Conservation (phyloP, 208 protist species). For the Leishmania braziliensis region DNA sequence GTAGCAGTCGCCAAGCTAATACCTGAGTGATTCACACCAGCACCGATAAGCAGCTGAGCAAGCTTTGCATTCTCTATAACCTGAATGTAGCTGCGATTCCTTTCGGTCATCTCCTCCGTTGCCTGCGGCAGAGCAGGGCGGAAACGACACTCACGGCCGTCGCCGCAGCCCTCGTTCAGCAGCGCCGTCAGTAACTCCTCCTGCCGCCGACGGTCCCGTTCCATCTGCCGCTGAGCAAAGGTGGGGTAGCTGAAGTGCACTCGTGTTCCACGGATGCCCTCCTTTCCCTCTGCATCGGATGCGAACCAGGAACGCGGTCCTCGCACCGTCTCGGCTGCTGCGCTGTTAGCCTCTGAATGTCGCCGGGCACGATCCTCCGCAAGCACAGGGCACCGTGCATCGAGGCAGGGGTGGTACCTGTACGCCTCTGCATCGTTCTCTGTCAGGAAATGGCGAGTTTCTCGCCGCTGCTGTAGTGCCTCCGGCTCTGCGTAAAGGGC, state of each 20-base stretch:
- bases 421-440: conserved; percentile 24
- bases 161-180: conserved; percentile 8
- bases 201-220: conserved; percentile 9
- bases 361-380: conserved; percentile 33
- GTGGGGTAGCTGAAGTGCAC: conserved; percentile 15
- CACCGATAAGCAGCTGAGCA: not conserved
- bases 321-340: conserved; percentile 20
- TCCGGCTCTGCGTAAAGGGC: conserved; percentile 36
- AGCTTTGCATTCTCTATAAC: conserved; percentile 8
- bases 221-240: conserved; percentile 4
- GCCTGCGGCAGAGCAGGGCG: conserved; percentile 17
- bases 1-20: not conserved
- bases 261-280: conserved; percentile 4
- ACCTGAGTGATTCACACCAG: not conserved
- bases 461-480: conserved; percentile 32
- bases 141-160: conserved; percentile 18
- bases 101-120: conserved; percentile 12
- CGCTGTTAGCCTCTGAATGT: conserved; percentile 19
- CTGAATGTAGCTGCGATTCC: conserved; percentile 8
- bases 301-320: conserved; percentile 10
- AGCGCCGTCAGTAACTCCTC: conserved; percentile 12
- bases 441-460: conserved; percentile 22
- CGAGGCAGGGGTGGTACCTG: conserved; percentile 29
- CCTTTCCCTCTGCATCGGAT: not conserved
- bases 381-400: conserved; percentile 25